These are phyloP conservation scores for Poterioochromonas sp. DNA, from an alignment of 352 stramenopile genomes.

Conservation along the genomic window DNA sequence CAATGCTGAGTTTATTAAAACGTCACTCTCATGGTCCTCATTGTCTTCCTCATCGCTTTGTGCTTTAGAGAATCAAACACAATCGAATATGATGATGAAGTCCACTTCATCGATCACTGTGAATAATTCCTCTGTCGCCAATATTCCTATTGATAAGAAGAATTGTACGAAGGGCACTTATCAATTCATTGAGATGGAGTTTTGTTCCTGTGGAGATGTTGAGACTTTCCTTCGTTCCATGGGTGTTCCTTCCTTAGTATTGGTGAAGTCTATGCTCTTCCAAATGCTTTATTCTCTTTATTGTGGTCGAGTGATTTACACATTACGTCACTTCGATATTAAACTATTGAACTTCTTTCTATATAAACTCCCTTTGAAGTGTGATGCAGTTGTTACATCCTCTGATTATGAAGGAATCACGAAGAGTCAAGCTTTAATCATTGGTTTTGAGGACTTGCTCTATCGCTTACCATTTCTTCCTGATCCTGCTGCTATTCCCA, in stretches of 20 bases:
- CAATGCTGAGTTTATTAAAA: not conserved
- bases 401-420: not conserved
- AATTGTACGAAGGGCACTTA: constrained; percentile 51
- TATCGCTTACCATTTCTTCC: not conserved
- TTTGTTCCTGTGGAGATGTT: constrained; percentile 87
- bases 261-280: constrained; percentile 77
- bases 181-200: constrained; percentile 97
- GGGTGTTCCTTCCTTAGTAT: constrained; percentile 53
- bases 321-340: constrained; percentile 93
- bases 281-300: constrained; percentile 94
- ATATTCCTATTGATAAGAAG: not conserved
- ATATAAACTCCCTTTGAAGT: too few relatives aligned
- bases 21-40: not conserved
- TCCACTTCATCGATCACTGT: too few relatives aligned
- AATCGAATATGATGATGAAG: too few relatives aligned
- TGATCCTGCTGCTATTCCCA: not conserved
- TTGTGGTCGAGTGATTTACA: constrained; percentile 69
- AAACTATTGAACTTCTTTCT: constrained; percentile 97
- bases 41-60: not conserved
- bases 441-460: not conserved
- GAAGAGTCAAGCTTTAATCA: not conserved
- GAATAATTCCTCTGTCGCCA: not conserved
- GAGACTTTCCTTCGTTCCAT: constrained; percentile 81
- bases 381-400: not conserved
- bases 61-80: too few relatives aligned